Evolutionary conservation across 331 rosid genomes (phyloP).

Genomic region (Cucumis variabilis): DNA sequence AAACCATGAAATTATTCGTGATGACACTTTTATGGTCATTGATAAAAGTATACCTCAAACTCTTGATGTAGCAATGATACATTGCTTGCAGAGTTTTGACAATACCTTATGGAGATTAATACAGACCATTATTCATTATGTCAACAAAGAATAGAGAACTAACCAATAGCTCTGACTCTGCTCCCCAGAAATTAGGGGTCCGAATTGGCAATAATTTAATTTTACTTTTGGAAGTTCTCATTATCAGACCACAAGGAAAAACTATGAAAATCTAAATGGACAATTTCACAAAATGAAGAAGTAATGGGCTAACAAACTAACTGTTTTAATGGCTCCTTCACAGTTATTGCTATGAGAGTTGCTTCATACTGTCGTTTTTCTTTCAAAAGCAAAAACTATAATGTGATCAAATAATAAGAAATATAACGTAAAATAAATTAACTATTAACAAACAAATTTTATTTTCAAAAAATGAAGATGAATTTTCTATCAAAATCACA

Average conservation of each 20-base stretch:
- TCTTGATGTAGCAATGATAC: constrained; percentile 85
- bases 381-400: neutral
- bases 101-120: constrained; percentile 64
- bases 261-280: neutral
- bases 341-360: constrained; percentile 85
- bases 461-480: neutral
- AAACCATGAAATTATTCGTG: no score
- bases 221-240: neutral
- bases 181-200: constrained; percentile 94
- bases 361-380: constrained; percentile 72
- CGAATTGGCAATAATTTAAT: constrained; percentile 80
- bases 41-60: constrained; percentile 70
- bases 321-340: constrained; percentile 85
- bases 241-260: neutral
- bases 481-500: no score
- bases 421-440: neutral
- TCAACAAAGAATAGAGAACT: constrained; percentile 44
- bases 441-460: neutral
- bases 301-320: constrained; percentile 35
- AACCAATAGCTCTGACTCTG: constrained; percentile 95
- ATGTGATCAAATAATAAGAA: neutral
- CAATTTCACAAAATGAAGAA: neutral
- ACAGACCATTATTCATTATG: constrained; percentile 25
- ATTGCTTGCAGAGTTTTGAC: constrained; percentile 87
- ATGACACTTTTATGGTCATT: neutral